Percentiles rank a stretch among this genome's conserved stretches.
Conservation (phyloP, 116 monocot genomes). For the Phalaenopsis hybrid region DNA sequence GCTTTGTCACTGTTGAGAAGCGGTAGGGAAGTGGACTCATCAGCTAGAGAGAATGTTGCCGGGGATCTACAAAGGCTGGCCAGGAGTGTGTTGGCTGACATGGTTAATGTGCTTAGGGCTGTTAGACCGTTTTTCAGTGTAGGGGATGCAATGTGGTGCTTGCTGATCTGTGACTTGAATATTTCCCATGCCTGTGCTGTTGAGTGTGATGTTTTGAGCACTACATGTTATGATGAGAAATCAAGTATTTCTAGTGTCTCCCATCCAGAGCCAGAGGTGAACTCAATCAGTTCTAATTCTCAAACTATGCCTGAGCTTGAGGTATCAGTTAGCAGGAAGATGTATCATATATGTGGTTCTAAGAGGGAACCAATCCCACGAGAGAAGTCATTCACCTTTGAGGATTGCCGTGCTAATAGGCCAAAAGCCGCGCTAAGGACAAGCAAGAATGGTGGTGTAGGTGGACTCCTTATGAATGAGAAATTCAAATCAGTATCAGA, state of each 20-base stretch:
- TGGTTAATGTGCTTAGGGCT: conserved; percentile 65
- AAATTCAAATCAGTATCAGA: conserved; percentile 41
- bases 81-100: conserved; percentile 52
- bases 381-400: conserved; percentile 48
- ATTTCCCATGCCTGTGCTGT: conserved; percentile 72
- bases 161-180: conserved; percentile 84
- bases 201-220: conserved; percentile 32
- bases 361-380: conserved; percentile 55
- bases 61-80: conserved; percentile 61
- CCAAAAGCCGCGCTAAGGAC: conserved; percentile 42
- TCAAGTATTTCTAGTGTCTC: conserved; percentile 9
- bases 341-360: conserved; percentile 21
- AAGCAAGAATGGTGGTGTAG: conserved; percentile 23
- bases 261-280: conserved; percentile 26
- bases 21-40: conserved; percentile 44
- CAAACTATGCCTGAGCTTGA: conserved; percentile 16
- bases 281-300: conserved; percentile 17
- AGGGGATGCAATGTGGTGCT: conserved; percentile 91
- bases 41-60: conserved; percentile 30
- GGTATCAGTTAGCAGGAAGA: conserved; percentile 17
- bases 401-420: conserved; percentile 48
- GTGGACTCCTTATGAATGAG: conserved; percentile 35
- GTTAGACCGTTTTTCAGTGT: conserved; percentile 62
- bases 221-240: conserved; percentile 25
- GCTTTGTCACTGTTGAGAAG: conserved; percentile 46